These are phyloP conservation scores for Viridothelium virens DNA, from an alignment of 495 filamentous ascomycete genomes.

Conservation along the genomic window DNA sequence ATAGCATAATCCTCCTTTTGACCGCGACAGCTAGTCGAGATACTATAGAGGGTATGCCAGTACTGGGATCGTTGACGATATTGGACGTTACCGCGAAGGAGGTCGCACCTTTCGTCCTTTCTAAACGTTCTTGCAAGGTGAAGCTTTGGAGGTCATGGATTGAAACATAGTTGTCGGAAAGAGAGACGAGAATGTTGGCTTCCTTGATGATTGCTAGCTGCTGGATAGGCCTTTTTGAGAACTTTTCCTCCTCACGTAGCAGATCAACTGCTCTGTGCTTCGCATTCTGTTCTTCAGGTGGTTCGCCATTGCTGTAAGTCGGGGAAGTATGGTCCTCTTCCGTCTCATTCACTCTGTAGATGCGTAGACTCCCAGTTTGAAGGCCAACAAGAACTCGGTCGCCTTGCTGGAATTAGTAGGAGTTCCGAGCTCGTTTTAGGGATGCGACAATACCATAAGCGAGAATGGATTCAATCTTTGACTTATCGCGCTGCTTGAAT, in stretches of 20 bases:
- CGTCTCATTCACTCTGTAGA: constrained; percentile 80
- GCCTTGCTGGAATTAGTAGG: constrained; percentile 41
- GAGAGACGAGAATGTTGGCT: constrained; percentile 77
- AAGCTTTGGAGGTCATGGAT: constrained; percentile 85
- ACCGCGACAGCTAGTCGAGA: constrained; percentile 84
- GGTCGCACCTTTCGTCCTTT: constrained; percentile 76
- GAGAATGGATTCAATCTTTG: constrained; percentile 86
- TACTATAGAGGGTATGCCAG: constrained; percentile 81
- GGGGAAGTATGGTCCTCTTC: constrained; percentile 24
- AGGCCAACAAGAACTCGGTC: constrained; percentile 86
- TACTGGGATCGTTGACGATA: constrained; percentile 79
- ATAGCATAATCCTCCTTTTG: constrained; percentile 80
- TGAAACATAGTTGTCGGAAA: constrained; percentile 79
- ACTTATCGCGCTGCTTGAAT: constrained; percentile 89
- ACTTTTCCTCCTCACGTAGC: constrained; percentile 85
- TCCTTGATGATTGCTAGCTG: constrained; percentile 94
- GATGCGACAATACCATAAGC: constrained; percentile 58
- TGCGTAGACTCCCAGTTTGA: constrained; percentile 77
- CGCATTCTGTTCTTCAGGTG: constrained; percentile 34
- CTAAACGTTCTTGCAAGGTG: constrained; percentile 66
- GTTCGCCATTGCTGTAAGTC: constrained; percentile 25
- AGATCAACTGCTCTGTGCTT: constrained; percentile 65
- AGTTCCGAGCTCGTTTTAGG: neutral
- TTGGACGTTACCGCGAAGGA: constrained; percentile 90
- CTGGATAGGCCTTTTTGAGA: constrained; percentile 79